A percentile compares a stretch with the other conserved stretches of the same genome.
These are phyloP conservation scores for Annulohypoxylon truncatum DNA, from an alignment of 2,329 filamentous ascomycete genomes.

Conservation along the genomic window DNA sequence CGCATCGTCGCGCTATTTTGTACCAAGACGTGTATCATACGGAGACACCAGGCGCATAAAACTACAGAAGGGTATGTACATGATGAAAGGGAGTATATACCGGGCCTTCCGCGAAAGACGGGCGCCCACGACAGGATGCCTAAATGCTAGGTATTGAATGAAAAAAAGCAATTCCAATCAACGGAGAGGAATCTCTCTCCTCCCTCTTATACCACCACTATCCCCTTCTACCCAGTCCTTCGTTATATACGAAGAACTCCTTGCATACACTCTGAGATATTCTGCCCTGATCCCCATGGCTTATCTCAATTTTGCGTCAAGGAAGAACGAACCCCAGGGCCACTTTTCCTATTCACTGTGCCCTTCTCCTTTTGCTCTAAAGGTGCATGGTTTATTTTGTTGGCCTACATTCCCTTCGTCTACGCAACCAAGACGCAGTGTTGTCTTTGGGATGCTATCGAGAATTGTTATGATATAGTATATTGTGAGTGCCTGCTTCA, in stretches of 20 bases:
- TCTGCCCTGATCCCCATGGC: constrained; percentile 43
- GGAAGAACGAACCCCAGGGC: constrained; percentile 44
- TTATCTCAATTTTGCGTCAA: constrained; percentile 51
- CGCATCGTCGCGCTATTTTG: constrained; percentile 15
- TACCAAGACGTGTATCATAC: constrained; percentile 38
- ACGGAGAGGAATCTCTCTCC: not conserved
- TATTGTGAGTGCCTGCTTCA: no score
- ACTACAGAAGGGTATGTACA: constrained; percentile 22
- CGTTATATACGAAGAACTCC: constrained; percentile 22
- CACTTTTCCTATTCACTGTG: constrained; percentile 38
- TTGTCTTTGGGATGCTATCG: not conserved
- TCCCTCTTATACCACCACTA: not conserved
- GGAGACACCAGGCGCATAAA: constrained; percentile 19
- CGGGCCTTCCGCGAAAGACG: not conserved
- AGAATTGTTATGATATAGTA: no score
- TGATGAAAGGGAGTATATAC: constrained; percentile 37
- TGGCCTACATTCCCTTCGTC: constrained; percentile 38
- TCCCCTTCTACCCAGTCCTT: not conserved
- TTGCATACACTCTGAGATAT: constrained; percentile 51
- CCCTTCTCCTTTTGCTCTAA: constrained; percentile 28
- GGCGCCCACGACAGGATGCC: constrained; percentile 3
- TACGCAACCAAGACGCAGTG: not conserved
- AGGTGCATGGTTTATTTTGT: constrained; percentile 37
- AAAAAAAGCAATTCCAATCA: constrained; percentile 17
- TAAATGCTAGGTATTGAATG: constrained; percentile 18